A percentile compares a stretch with the other conserved stretches of the same genome.
phyloP scores from a whole-genome alignment of 495 filamentous ascomycete species.

The Astrocystis sublimbata region DNA sequence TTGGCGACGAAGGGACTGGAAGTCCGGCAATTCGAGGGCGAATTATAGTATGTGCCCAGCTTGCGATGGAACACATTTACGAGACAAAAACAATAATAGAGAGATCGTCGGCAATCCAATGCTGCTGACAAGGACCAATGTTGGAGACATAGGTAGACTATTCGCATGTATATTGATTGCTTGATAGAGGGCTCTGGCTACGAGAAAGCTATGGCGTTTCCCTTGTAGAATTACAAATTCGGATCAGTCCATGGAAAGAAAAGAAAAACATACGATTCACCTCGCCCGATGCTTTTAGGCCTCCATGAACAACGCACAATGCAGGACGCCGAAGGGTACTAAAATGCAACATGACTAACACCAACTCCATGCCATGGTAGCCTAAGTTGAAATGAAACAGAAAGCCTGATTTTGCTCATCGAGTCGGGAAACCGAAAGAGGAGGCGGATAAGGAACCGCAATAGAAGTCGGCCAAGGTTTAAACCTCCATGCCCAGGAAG shows the following conservation, averaged over 20 bases:
- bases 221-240: constrained; percentile 7
- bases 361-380: constrained; percentile 10
- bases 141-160: constrained; percentile 4
- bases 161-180: constrained; percentile 18
- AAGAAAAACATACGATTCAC: background rate
- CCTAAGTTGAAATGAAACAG: constrained; percentile 3
- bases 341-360: background rate
- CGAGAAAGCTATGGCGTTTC: constrained; percentile 2
- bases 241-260: constrained; percentile 13
- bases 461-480: constrained; percentile 23
- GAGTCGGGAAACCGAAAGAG: constrained; percentile 8
- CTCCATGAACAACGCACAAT: background rate
- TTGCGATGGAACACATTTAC: background rate
- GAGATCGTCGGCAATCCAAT: constrained; percentile 3
- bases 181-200: constrained; percentile 4
- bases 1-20: constrained; percentile 68
- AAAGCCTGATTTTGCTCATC: background rate
- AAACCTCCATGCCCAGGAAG: constrained; percentile 83
- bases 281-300: background rate
- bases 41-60: constrained; percentile 30
- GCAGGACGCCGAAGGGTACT: background rate
- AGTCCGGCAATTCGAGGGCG: constrained; percentile 70
- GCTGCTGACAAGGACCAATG: background rate
- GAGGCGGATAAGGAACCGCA: constrained; percentile 6
- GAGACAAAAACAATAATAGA: constrained; percentile 7